A percentile compares a stretch with the other conserved stretches of the same genome.
These are phyloP conservation scores for Candida berthetii DNA, from an alignment of 805 yeast species.

Conservation along the genomic window DNA sequence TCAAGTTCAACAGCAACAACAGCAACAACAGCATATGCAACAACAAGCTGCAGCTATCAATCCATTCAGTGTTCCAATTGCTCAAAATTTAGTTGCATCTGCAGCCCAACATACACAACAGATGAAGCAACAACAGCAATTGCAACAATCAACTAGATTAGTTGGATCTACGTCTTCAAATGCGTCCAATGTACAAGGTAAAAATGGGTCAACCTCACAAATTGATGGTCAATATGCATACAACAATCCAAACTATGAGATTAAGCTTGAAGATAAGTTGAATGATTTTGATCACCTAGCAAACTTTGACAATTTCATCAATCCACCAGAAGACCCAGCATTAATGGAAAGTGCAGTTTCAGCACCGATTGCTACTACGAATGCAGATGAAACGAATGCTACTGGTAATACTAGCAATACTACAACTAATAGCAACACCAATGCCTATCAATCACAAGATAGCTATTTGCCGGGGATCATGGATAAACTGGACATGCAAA, in stretches of 20 bases:
- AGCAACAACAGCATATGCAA: conserved; percentile 5
- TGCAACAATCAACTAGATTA: too few relatives aligned
- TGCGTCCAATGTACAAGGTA: not conserved
- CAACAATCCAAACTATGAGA: not conserved
- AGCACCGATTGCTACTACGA: not conserved
- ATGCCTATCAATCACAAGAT: conserved; percentile 7
- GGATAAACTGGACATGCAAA: conserved; percentile 78
- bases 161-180: too few relatives aligned
- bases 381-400: not conserved
- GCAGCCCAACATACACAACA: conserved; percentile 2
- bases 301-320: conserved; percentile 22
- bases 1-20: conserved; percentile 11
- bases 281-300: conserved; percentile 21
- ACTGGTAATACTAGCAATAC: conserved; percentile 1
- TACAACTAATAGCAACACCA: conserved; percentile 1
- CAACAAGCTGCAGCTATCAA: conserved; percentile 7
- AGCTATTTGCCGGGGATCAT: conserved; percentile 72
- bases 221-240: not conserved
- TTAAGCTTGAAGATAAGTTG: conserved; percentile 15
- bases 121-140: conserved; percentile 3
- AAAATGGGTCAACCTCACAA: too few relatives aligned
- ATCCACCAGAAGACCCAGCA: conserved; percentile 10
- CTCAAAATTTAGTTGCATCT: conserved; percentile 18
- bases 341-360: not conserved
- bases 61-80: conserved; percentile 14